A percentile compares a stretch with the other conserved stretches of the same genome.
phyloP scores from a whole-genome alignment of 139 green algal genomes.

The Coelastrella sp. region DNA sequence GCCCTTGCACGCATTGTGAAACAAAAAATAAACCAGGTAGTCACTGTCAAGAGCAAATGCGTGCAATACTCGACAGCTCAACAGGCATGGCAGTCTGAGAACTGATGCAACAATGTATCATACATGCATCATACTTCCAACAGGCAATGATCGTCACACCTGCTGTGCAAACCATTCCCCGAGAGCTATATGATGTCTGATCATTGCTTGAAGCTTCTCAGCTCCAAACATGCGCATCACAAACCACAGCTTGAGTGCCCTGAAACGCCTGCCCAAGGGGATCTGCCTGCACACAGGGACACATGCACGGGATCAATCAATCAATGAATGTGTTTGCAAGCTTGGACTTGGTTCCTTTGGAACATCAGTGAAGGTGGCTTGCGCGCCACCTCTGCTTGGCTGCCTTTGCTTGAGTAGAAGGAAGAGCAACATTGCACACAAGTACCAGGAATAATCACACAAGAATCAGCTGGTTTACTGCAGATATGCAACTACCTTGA shows the following conservation, averaged over 20 bases:
- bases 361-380: too few species aligned
- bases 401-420: too few species aligned
- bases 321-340: too few species aligned
- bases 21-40: too few species aligned
- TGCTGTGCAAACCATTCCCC: constrained; percentile 64
- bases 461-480: too few species aligned
- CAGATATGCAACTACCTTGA: too few species aligned
- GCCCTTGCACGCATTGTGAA: too few species aligned
- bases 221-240: constrained; percentile 88
- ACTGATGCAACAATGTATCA: not conserved
- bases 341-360: too few species aligned
- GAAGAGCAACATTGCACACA: too few species aligned
- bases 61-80: not conserved
- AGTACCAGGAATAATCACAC: too few species aligned
- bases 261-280: constrained; percentile 49
- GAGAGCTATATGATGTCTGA: constrained; percentile 77
- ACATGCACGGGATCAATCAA: not conserved
- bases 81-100: not conserved
- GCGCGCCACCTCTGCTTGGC: too few species aligned
- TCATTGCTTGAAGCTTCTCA: constrained; percentile 67
- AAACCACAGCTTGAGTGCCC: constrained; percentile 91
- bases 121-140: not conserved
- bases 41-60: too few species aligned
- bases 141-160: constrained; percentile 18
- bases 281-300: not conserved